Conservation (phyloP, 768 basidiomycete species). For the Antrodiella citrinella region DNA sequence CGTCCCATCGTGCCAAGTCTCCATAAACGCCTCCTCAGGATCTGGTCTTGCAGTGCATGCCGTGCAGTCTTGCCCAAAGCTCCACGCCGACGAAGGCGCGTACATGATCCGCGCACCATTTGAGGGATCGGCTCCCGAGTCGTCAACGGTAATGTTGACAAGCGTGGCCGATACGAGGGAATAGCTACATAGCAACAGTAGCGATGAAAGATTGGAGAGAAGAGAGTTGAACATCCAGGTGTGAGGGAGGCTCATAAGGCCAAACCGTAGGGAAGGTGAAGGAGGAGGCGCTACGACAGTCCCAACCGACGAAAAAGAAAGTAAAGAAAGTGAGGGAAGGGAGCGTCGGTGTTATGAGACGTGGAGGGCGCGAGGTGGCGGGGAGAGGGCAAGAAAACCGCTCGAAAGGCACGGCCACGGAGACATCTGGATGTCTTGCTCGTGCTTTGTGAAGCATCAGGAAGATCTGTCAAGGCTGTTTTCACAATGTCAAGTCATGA, state of each 20-base stretch:
- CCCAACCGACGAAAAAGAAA: not conserved
- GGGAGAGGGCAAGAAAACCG: not conserved
- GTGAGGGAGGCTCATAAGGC: not conserved
- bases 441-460: not conserved
- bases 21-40: slow-evolving; percentile 8
- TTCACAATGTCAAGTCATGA: not conserved
- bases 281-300: not conserved
- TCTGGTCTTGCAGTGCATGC: slow-evolving; percentile 23
- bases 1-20: slow-evolving; percentile 31
- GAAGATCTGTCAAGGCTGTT: not conserved
- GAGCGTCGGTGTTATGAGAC: not conserved
- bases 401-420: not conserved
- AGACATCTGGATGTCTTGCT: not conserved
- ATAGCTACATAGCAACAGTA: not conserved
- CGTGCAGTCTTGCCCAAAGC: slow-evolving; percentile 18
- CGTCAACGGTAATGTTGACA: slow-evolving; percentile 36
- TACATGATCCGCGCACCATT: slow-evolving; percentile 27
- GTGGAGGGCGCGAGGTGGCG: not conserved
- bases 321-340: not conserved
- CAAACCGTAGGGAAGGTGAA: not conserved
- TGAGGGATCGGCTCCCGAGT: slow-evolving; percentile 24
- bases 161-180: slow-evolving; percentile 8
- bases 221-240: not conserved
- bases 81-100: slow-evolving; percentile 27
- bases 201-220: not conserved